phyloP scores from a whole-genome alignment of 768 basidiomycete genomes.

The Boletus reticuloceps region DNA sequence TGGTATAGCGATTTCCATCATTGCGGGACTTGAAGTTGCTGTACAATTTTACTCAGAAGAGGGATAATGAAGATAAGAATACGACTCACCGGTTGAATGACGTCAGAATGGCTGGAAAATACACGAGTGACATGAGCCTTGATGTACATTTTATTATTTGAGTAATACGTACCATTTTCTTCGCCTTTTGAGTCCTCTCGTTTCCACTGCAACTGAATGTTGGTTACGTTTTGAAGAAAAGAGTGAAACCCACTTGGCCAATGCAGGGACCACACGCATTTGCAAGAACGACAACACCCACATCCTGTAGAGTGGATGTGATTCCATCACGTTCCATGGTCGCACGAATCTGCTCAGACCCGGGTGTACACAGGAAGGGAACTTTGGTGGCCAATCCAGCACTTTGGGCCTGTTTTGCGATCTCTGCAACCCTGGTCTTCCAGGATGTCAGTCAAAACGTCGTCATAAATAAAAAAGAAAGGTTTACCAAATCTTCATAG shows the following conservation, averaged over 20 bases:
- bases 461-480: background rate
- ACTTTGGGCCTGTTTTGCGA: slow-evolving; percentile 84
- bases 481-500: slow-evolving; percentile 86
- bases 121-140: slow-evolving; percentile 2
- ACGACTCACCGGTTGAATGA: slow-evolving; percentile 85
- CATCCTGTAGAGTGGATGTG: slow-evolving; percentile 74
- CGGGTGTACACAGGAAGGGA: slow-evolving; percentile 85
- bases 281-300: slow-evolving; percentile 93
- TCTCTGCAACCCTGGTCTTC: slow-evolving; percentile 87
- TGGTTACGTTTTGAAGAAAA: slow-evolving; percentile 1
- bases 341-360: slow-evolving; percentile 94
- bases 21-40: slow-evolving; percentile 92
- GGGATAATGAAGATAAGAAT: background rate
- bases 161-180: slow-evolving; percentile 70
- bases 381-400: slow-evolving; percentile 82
- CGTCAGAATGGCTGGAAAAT: slow-evolving; percentile 77
- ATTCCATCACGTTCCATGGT: slow-evolving; percentile 95
- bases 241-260: slow-evolving; percentile 62
- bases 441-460: slow-evolving; percentile 2
- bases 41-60: slow-evolving; percentile 2
- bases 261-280: slow-evolving; percentile 99
- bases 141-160: background rate
- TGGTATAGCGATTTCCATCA: slow-evolving; percentile 89
- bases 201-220: slow-evolving; percentile 67
- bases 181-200: slow-evolving; percentile 83